phyloP scores from a whole-genome alignment of 164 flowering plant species.

The Annona cherimola region DNA sequence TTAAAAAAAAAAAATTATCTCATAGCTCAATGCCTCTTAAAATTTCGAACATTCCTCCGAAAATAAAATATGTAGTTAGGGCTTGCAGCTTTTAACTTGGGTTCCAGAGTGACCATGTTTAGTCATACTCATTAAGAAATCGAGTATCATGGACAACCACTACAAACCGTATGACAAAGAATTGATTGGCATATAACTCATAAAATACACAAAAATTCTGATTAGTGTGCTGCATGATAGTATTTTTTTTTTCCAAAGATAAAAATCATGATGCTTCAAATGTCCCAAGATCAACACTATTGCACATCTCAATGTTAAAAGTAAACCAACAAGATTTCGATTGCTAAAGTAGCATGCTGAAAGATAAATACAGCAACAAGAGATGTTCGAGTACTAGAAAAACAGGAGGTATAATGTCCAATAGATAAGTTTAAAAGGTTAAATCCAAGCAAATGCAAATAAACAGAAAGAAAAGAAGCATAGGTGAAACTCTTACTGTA shows the following conservation, averaged over 20 bases:
- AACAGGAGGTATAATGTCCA: not conserved
- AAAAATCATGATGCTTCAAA: not conserved
- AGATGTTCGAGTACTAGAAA: not conserved
- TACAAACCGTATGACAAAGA: not conserved
- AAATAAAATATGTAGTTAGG: not conserved
- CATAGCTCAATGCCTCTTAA: not conserved
- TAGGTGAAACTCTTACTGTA: conserved; percentile 26
- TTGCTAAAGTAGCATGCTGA: not conserved
- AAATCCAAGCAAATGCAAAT: not conserved
- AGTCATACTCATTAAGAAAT: not conserved
- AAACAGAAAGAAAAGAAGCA: not conserved
- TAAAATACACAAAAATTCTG: not conserved
- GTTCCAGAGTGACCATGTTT: not conserved
- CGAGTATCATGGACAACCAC: not conserved
- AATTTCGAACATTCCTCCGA: not conserved
- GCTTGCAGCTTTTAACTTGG: not conserved
- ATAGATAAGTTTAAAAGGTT: not conserved
- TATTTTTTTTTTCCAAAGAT: too few relatives aligned
- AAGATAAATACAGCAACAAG: not conserved
- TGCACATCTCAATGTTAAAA: not conserved
- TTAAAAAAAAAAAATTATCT: too few relatives aligned
- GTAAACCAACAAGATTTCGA: not conserved
- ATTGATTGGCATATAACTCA: not conserved
- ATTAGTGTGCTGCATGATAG: not conserved
- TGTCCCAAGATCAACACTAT: not conserved